Evolutionary conservation across 805 yeast genomes (phyloP), one percentile per base, ranked within the genome.

Genomic region (Candida peoriensis): DNA sequence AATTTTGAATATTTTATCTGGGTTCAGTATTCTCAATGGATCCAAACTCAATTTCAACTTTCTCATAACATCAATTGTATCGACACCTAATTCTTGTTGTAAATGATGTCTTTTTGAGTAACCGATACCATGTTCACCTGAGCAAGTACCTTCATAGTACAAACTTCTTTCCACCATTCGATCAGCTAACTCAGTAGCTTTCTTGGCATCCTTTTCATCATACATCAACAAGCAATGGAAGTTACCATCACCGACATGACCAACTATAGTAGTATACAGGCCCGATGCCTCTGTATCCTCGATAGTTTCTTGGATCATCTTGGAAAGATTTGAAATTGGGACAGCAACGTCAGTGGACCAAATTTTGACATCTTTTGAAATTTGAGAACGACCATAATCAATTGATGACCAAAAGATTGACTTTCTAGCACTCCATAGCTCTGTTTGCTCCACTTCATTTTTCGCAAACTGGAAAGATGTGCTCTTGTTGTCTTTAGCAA

Each of bases 81-180:
- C 80, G 3, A 64, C 61, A 2, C 90, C 93, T 20, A 85, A 57
- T 54, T 85, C 95, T 42, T 63, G 59, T 24, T 67, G 64, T 25
- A 85, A 55, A 37, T 69, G 76, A 21, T 69, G 69, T 43, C 88
- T 61, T 54, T 85, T 85, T 20, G 88, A 86, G 26, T 75, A 66
- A 2, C 95, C 95, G 31, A 85, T 74, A 2, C 95, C 95, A 50
- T 85, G 95, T 50, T 85, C 95, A 14, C 95, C 95, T 5, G 87
- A 80, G 43, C 86, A 78, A 1, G 95, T 85, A 2, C 95, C 94
- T 34, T 84, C 94, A 24, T 76, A 68, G 6, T 62, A 68, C 20
- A 84, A 63, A 1, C 87, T 89, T 33, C 78, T 55, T 28, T 67
- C 52, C 28, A 81, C 81, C 81, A 84, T 78, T 36, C 71, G 63